These are phyloP conservation scores for Carex pumila DNA, from an alignment of 176 grass and related monocot genomes.

Conservation along the genomic window DNA sequence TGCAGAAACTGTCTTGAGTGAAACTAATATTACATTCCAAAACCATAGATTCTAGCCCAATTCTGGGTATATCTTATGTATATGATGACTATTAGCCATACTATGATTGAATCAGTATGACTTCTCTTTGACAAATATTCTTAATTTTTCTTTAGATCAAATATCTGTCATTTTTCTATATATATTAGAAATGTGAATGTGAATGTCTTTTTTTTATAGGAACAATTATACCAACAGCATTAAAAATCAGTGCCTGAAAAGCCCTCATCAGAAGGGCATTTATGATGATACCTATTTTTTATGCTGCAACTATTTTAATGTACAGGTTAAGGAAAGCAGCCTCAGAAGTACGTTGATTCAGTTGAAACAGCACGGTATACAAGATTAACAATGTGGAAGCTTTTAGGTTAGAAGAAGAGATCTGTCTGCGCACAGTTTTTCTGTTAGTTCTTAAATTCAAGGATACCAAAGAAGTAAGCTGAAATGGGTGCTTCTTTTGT, in stretches of 20 bases:
- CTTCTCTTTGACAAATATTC: no score
- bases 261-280: neutral
- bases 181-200: neutral
- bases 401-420: neutral
- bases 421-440: neutral
- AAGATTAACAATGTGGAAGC: neutral
- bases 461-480: neutral
- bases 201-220: neutral
- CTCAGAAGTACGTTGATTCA: constrained; percentile 59
- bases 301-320: neutral
- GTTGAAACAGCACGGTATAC: constrained; percentile 22
- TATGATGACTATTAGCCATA: neutral
- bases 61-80: neutral
- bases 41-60: neutral
- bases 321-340: constrained; percentile 67
- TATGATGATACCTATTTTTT: neutral
- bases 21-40: neutral
- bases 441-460: neutral
- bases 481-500: neutral
- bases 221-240: neutral
- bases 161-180: neutral
- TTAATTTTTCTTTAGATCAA: neutral
- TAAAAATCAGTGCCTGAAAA: neutral
- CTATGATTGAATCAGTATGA: no score
- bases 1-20: neutral